These are phyloP conservation scores for Boletus rufocinnamomeus DNA, from an alignment of 768 basidiomycete genomes.

Conservation along the genomic window DNA sequence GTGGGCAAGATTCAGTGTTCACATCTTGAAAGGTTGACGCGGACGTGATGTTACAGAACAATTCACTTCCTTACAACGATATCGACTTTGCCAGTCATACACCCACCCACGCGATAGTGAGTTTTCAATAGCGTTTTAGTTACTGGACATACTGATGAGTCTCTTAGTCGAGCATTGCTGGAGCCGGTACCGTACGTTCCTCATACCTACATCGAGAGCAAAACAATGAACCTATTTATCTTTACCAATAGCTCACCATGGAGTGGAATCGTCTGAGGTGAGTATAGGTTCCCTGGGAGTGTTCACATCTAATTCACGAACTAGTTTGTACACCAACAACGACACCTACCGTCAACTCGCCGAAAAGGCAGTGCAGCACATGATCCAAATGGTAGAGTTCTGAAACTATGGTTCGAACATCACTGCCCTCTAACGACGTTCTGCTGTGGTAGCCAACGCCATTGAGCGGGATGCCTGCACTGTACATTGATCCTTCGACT, in stretches of 20 bases:
- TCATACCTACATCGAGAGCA: not conserved
- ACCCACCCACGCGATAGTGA: constrained; percentile 34
- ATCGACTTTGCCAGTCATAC: constrained; percentile 42
- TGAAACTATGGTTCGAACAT: not conserved
- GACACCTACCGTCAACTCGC: constrained; percentile 58
- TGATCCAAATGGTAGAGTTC: constrained; percentile 43
- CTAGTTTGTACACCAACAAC: constrained; percentile 53
- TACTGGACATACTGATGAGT: not conserved
- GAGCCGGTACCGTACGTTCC: constrained; percentile 45
- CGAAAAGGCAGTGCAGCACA: constrained; percentile 52
- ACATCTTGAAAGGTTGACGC: not conserved
- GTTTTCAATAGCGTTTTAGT: constrained; percentile 11
- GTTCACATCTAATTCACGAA: not conserved
- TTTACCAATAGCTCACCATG: constrained; percentile 46
- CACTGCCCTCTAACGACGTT: not conserved
- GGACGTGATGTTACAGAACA: constrained; percentile 28
- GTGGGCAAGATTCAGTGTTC: constrained; percentile 36
- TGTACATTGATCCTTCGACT: constrained; percentile 55
- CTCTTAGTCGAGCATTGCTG: constrained; percentile 47
- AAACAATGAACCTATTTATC: not conserved
- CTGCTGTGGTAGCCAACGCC: constrained; percentile 15
- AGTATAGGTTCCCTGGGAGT: not conserved
- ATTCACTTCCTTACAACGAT: constrained; percentile 38
- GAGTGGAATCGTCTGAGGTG: constrained; percentile 58
- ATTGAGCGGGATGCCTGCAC: constrained; percentile 54